These are phyloP conservation scores for Lepiota subincarnata DNA, from an alignment of 768 basidiomycete genomes.

Conservation along the genomic window DNA sequence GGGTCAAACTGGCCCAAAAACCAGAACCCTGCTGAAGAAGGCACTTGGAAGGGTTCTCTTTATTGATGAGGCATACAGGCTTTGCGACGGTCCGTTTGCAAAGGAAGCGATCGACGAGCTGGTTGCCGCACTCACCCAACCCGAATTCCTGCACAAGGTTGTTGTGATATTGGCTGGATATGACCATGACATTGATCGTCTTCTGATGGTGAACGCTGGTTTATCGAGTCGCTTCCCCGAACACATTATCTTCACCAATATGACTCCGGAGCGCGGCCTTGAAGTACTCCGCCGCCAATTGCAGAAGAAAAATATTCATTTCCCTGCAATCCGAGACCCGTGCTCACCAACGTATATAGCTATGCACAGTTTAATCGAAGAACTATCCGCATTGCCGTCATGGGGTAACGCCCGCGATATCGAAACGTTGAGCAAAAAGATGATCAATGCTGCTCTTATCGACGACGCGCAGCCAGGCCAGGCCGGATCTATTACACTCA, in stretches of 20 bases:
- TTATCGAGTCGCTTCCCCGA: slow-evolving; percentile 68
- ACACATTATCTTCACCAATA: slow-evolving; percentile 49
- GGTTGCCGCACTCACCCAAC: slow-evolving; percentile 58
- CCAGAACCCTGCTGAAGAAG: slow-evolving; percentile 53
- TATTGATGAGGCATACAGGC: slow-evolving; percentile 68
- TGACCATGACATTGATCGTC: slow-evolving; percentile 59
- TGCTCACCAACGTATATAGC: slow-evolving; percentile 24
- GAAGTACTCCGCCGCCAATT: slow-evolving; percentile 45
- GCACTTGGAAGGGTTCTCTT: slow-evolving; percentile 67
- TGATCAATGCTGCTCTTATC: slow-evolving; percentile 39
- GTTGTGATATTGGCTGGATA: slow-evolving; percentile 71
- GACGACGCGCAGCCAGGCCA: background rate
- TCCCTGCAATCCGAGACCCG: slow-evolving; percentile 33
- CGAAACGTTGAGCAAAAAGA: slow-evolving; percentile 45
- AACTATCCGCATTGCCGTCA: slow-evolving; percentile 41
- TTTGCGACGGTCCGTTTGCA: slow-evolving; percentile 58
- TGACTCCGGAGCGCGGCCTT: slow-evolving; percentile 46
- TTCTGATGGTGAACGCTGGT: slow-evolving; percentile 57
- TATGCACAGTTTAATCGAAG: slow-evolving; percentile 35
- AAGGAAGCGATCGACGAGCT: slow-evolving; percentile 72
- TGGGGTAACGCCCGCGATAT: slow-evolving; percentile 76
- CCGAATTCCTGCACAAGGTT: slow-evolving; percentile 52
- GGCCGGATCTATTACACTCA: no score
- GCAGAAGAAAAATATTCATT: slow-evolving; percentile 34
- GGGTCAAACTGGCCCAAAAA: slow-evolving; percentile 71